Conservation (phyloP, 2,329 filamentous ascomycete genomes). For the Trichoderma sp. region DNA sequence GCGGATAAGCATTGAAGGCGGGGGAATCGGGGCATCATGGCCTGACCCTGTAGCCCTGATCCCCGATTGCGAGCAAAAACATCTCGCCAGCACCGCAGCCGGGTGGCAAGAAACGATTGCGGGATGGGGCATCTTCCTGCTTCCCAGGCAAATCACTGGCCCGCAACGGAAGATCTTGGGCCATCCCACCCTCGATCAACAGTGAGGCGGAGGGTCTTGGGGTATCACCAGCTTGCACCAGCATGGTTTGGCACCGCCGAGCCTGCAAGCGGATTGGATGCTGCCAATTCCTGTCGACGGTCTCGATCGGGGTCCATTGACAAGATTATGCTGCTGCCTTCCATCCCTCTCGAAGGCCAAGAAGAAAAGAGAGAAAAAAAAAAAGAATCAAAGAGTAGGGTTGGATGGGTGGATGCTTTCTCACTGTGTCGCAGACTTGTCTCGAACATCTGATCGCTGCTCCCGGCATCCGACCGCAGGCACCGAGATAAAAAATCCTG, state of each 20-base stretch:
- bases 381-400: background rate
- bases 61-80: background rate
- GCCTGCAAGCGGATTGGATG: constrained; percentile 14
- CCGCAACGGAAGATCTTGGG: background rate
- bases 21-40: constrained; percentile 3
- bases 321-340: background rate
- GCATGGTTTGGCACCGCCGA: background rate
- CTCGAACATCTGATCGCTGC: constrained; percentile 11
- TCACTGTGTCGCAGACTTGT: constrained; percentile 14
- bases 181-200: background rate
- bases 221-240: constrained; percentile 4
- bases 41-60: background rate
- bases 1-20: background rate
- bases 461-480: constrained; percentile 7
- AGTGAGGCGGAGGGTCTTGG: background rate
- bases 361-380: background rate
- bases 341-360: background rate
- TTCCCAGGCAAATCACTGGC: background rate
- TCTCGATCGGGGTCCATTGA: constrained; percentile 4
- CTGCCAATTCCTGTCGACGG: constrained; percentile 4
- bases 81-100: background rate
- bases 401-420: background rate
- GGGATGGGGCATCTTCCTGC: background rate
- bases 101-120: constrained; percentile 9
- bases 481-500: background rate